Conservation (phyloP, 371 early-diverging fungal species). For the Conidiobolus incongruus region DNA sequence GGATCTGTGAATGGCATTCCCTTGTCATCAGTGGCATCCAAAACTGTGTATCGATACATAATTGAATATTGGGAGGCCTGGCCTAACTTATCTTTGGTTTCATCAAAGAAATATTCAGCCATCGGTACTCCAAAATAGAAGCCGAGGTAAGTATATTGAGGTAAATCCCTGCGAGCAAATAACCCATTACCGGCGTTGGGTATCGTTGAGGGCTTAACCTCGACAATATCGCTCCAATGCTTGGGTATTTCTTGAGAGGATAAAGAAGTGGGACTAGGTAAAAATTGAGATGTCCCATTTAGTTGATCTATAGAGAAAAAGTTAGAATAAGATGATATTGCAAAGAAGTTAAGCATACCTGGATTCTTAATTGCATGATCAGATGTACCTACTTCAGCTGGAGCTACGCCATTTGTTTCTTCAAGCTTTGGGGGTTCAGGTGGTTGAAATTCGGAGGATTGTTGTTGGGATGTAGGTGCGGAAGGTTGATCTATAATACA, state of each 20-base stretch:
- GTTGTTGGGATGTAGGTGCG: background rate
- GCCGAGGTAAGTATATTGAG: slow-evolving; percentile 44
- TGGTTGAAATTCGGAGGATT: background rate
- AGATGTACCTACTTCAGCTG: background rate
- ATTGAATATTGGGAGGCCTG: slow-evolving; percentile 53
- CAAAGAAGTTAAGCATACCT: background rate
- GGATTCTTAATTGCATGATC: background rate
- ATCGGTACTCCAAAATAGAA: slow-evolving; percentile 87
- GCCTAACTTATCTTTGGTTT: slow-evolving; percentile 51
- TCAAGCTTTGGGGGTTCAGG: background rate
- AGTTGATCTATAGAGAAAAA: background rate
- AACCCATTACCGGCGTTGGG: slow-evolving; percentile 47
- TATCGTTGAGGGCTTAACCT: slow-evolving; percentile 30
- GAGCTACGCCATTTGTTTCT: background rate
- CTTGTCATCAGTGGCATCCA: slow-evolving; percentile 62
- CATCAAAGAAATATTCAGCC: slow-evolving; percentile 74
- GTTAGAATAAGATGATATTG: no score
- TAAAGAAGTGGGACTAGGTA: slow-evolving; percentile 10
- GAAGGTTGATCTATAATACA: background rate
- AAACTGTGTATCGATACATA: slow-evolving; percentile 55
- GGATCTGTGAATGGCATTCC: slow-evolving; percentile 46
- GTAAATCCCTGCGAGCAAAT: slow-evolving; percentile 48
- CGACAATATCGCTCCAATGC: slow-evolving; percentile 27
- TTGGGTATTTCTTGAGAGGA: slow-evolving; percentile 20
- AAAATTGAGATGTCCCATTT: background rate